Percentiles rank a stretch among this genome's conserved stretches.
These are phyloP conservation scores for Phytophthora macrochlamydospora DNA, from an alignment of 352 stramenopile genomes.

Conservation along the genomic window DNA sequence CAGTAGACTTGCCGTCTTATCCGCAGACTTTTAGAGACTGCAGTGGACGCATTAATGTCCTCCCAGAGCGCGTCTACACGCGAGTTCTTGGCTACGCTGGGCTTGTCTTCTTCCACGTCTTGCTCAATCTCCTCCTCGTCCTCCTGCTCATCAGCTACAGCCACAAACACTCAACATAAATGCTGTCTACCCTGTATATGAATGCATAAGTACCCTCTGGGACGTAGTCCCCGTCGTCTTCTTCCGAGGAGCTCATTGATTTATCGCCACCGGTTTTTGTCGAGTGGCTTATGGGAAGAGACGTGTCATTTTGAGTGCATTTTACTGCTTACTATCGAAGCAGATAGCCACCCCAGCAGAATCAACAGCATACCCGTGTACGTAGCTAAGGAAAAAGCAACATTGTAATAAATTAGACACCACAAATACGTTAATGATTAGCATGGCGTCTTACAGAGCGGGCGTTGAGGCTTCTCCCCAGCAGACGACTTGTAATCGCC, in stretches of 20 bases:
- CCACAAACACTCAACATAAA: background rate
- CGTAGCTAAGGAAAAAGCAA: conserved; percentile 36
- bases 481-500: conserved; percentile 73
- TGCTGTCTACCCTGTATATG: too few species aligned
- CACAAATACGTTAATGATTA: background rate
- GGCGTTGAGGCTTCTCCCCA: conserved; percentile 74
- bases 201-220: conserved; percentile 44
- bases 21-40: conserved; percentile 53
- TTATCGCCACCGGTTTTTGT: conserved; percentile 13
- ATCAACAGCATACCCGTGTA: conserved; percentile 70
- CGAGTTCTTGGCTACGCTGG: conserved; percentile 36
- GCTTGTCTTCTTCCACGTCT: conserved; percentile 1
- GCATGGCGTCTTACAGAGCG: conserved; percentile 52
- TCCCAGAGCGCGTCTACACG: conserved; percentile 61
- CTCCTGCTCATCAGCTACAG: conserved; percentile 21
- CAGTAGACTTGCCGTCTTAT: conserved; percentile 64
- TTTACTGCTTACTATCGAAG: conserved; percentile 59
- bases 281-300: conserved; percentile 2
- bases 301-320: conserved; percentile 1
- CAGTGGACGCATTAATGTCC: conserved; percentile 66
- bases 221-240: conserved; percentile 77
- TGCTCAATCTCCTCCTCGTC: conserved; percentile 2
- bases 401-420: background rate
- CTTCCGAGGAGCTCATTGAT: conserved; percentile 65
- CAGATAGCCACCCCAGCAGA: conserved; percentile 65